These are phyloP conservation scores for Choiromyces venosus DNA, from an alignment of 495 filamentous ascomycete species.

Conservation along the genomic window DNA sequence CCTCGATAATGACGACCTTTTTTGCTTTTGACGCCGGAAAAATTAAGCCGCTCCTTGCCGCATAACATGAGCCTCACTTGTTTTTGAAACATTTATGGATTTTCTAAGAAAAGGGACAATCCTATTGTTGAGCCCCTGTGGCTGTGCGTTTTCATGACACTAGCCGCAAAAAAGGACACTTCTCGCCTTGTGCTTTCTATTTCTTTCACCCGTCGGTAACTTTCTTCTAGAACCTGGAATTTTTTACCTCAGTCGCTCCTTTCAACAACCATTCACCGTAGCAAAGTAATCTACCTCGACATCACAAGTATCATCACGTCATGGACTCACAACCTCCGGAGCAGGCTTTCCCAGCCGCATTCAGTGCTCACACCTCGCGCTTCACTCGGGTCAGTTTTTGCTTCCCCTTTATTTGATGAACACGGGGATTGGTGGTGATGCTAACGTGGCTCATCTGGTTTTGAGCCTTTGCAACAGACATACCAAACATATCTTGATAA, in stretches of 20 bases:
- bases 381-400: conserved; percentile 57
- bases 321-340: conserved; percentile 37
- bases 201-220: not conserved
- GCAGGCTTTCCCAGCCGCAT: conserved; percentile 49
- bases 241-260: not conserved
- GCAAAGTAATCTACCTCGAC: conserved; percentile 1
- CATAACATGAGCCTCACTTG: not conserved
- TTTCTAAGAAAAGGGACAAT: not conserved
- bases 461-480: conserved; percentile 53
- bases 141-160: not conserved
- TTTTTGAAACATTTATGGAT: not conserved
- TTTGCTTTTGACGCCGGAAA: not conserved
- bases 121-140: not conserved
- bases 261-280: not conserved
- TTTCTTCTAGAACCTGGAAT: not conserved
- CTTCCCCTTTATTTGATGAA: conserved; percentile 16
- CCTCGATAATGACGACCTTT: no score
- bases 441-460: conserved; percentile 23
- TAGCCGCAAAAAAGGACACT: conserved; percentile 1
- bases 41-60: not conserved
- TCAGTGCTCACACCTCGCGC: conserved; percentile 75
- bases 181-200: not conserved
- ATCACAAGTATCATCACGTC: conserved; percentile 6
- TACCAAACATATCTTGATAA: conserved; percentile 94
- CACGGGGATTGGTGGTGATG: conserved; percentile 10